Conservation (phyloP, 768 basidiomycete species). For the Russula vinacea region DNA sequence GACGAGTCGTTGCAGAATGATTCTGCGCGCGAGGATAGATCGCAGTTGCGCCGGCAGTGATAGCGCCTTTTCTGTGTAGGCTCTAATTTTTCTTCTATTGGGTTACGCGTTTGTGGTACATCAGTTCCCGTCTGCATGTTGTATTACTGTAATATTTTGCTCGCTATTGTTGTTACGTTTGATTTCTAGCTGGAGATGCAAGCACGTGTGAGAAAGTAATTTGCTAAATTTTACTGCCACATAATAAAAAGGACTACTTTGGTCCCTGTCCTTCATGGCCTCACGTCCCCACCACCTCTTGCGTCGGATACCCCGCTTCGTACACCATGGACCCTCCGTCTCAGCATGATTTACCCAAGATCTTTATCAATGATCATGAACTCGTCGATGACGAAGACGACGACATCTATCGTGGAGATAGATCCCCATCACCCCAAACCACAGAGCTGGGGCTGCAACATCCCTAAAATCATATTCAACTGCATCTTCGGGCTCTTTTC, state of each 20-base stretch:
- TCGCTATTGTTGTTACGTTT: slow-evolving; percentile 18
- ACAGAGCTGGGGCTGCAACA: slow-evolving; percentile 31
- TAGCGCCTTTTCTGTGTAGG: background rate
- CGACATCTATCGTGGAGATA: slow-evolving; percentile 63
- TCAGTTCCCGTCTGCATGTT: background rate
- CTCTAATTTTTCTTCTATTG: background rate
- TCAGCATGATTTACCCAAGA: slow-evolving; percentile 8
- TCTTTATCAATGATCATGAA: slow-evolving; percentile 4
- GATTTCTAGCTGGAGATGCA: background rate
- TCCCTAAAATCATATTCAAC: slow-evolving; percentile 38
- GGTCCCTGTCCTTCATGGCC: slow-evolving; percentile 13
- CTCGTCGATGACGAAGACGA: slow-evolving; percentile 34
- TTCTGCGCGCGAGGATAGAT: slow-evolving; percentile 5
- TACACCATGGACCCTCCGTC: slow-evolving; percentile 23
- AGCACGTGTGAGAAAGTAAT: background rate
- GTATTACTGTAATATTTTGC: slow-evolving; percentile 16
- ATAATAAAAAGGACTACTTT: background rate
- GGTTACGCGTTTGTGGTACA: slow-evolving; percentile 6
- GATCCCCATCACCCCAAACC: slow-evolving; percentile 37
- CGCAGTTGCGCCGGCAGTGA: slow-evolving; percentile 12
- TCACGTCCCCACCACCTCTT: background rate
- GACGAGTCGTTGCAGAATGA: background rate
- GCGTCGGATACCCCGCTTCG: background rate
- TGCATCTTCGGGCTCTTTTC: slow-evolving; percentile 40
- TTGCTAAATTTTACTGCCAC: background rate